Percentiles rank a stretch among this genome's conserved stretches.
These are phyloP conservation scores for Aspergillus luchuensis DNA, from an alignment of 2,329 filamentous ascomycete species.

Conservation along the genomic window DNA sequence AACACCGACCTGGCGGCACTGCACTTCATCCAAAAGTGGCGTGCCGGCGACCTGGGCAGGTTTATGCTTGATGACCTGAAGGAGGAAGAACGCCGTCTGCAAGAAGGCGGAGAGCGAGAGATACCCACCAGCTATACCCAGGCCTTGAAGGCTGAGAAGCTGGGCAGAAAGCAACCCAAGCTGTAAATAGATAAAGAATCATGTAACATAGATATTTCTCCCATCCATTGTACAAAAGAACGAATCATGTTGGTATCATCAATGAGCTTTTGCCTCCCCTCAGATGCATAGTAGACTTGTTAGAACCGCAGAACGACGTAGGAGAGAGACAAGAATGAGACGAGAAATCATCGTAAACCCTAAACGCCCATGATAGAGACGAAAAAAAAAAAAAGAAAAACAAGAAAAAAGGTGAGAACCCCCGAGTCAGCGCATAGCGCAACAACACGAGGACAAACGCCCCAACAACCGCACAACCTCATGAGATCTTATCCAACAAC, in stretches of 20 bases:
- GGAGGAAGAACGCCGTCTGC: slow-evolving; percentile 58
- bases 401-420: slow-evolving; percentile 16
- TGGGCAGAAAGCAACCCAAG: slow-evolving; percentile 31
- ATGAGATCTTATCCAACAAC: slow-evolving; percentile 76
- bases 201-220: slow-evolving; percentile 7
- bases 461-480: slow-evolving; percentile 17
- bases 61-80: slow-evolving; percentile 79
- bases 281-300: slow-evolving; percentile 18
- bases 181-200: slow-evolving; percentile 24
- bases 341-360: slow-evolving; percentile 14
- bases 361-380: slow-evolving; percentile 23
- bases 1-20: slow-evolving; percentile 73
- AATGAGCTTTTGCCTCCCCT: slow-evolving; percentile 16
- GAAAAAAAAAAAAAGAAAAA: neutral
- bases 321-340: slow-evolving; percentile 9
- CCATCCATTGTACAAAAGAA: slow-evolving; percentile 27
- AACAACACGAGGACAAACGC: slow-evolving; percentile 5
- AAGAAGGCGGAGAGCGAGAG: slow-evolving; percentile 32
- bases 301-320: neutral
- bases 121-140: slow-evolving; percentile 47
- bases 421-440: neutral
- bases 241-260: slow-evolving; percentile 24
- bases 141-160: slow-evolving; percentile 44
- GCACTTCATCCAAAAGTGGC: slow-evolving; percentile 81
- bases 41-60: slow-evolving; percentile 71